Evolutionary conservation across 2,329 filamentous ascomycete genomes (phyloP), one percentile per base, ranked within the genome.

Genomic region (Myotisia sp.): DNA sequence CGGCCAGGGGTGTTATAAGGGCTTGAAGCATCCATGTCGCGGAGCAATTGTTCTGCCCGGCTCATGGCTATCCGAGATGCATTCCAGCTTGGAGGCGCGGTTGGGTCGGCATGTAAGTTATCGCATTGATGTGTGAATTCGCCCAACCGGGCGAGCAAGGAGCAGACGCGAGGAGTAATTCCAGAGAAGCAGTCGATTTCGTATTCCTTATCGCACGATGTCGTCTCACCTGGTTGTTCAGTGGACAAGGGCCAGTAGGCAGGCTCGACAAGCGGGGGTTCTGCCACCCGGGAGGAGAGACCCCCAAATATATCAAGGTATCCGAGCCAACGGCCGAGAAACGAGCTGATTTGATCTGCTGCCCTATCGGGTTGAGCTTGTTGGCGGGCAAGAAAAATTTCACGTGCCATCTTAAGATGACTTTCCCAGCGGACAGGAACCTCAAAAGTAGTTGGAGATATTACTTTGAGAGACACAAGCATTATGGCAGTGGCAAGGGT

Each of bases 401-500:
- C 71, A 2, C 83, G 72, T 1, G 83, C 82, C 34, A 84, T 71
- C 37, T 73, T 72, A 1, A 92, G 67, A 53, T 92, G 82, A 33
- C 70, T 71, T 50, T 85, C 80, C 83, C 83, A 92, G 1, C 79
- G 70, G 34, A 87, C 79, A 1, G 73, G 67, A n/a, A 82, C 76
- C 35, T 79, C 81, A 49, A 90, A 87, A 0, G 79, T 79, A 37
- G 76, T 78, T 0, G 83, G 83, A 0, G 79, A 84, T 32, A 90
- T 76, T 37, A 90, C 87, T 49, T 90, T 81, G 13, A 90, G 63
- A 1, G 81, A 86, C 1, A 81, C 73, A 29, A 92, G 68, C 79
- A 90, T 85, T 42, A 92, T 85, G 5, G 82, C 79, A 0, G 81
- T 83, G 0, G 82, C 81, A 2, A 92, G 64, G 36, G 79, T 81